Conservation (phyloP, 2,329 filamentous ascomycete species). For the Scleromitrula shiraiana region DNA sequence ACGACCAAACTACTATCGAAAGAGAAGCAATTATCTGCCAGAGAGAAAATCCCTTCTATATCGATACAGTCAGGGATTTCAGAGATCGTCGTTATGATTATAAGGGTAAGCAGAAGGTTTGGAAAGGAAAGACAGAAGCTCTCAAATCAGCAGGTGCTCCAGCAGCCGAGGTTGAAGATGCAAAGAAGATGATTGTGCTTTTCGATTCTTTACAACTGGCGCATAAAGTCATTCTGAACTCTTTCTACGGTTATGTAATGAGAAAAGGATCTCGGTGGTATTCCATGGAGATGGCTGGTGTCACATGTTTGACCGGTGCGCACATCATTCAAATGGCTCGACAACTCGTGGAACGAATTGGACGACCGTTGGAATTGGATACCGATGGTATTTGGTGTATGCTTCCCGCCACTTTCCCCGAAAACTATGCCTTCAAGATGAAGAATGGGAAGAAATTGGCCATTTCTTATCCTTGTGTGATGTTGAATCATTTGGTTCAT, state of each 20-base stretch:
- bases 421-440: conserved; percentile 90
- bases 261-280: conserved; percentile 98
- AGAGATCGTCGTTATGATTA: conserved; percentile 97
- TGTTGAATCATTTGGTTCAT: conserved; percentile 97
- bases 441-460: conserved; percentile 93
- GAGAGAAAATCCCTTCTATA: conserved; percentile 96
- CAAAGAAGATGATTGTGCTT: conserved; percentile 97
- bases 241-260: conserved; percentile 99
- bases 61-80: conserved; percentile 92
- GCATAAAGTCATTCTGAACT: conserved; percentile 98
- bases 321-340: conserved; percentile 95
- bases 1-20: conserved; percentile 85
- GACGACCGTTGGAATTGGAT: conserved; percentile 85
- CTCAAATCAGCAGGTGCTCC: conserved; percentile 77
- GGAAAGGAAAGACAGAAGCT: conserved; percentile 91
- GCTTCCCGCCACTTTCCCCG: conserved; percentile 88
- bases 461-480: conserved; percentile 98
- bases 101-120: conserved; percentile 95
- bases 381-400: conserved; percentile 99
- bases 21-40: conserved; percentile 98
- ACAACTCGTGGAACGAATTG: conserved; percentile 86
- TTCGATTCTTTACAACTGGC: conserved; percentile 95
- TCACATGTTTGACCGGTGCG: conserved; percentile 93
- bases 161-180: conserved; percentile 72
- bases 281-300: conserved; percentile 98